Base-by-base conservation (phyloP, 495 filamentous ascomycete species). In the Aspergillus funiculosus region DNA sequence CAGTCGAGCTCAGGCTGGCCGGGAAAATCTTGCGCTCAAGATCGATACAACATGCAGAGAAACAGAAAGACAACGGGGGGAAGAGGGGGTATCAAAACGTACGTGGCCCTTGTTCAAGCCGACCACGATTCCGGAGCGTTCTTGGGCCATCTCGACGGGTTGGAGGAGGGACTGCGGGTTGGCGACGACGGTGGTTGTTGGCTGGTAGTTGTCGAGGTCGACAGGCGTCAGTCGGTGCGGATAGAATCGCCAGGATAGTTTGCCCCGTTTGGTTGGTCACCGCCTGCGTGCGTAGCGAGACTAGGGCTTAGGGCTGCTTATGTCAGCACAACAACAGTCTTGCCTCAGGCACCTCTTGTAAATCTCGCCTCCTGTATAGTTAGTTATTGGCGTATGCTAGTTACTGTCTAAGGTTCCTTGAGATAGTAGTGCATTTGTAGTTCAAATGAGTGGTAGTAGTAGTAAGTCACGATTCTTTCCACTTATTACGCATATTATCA, bases 61-160 rank as follows among this genome's bases (percentile, higher is more conserved):
- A n/a, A n/a, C n/a, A n/a, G n/a, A 52, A 46, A 50, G 45, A 51
- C 52, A 41, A 49, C 36, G 21, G 22, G 39, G 35, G 28, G 39
- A 44, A 50, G 45, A 43, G 50, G 51, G 55, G 26, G 54, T 39
- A 44, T 36, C 39, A 24, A 44, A 58, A 77, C 81, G 63, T 89
- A 92, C 87, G 74, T 92, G 85, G 66, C 90, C 90, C 67, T 79
- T 82, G 76, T 96, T 94, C 62, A 88, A 66, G 63, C 90, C 90
- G 64, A 82, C 73, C 71, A 80, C 74, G 60, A 95, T 77, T 71
- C 87, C 87, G 68, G 75, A 78, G 64, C 81, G 79, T 70, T 81
- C 79, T 63, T 74, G 72, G 47, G 75, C 75, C 77, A 81, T 83
- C 63, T 68, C 63, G 62, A 65, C 62, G 66, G 60, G 67, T 34